Conservation (phyloP, 2,329 filamentous ascomycete genomes). For the Trichoderma sp. region DNA sequence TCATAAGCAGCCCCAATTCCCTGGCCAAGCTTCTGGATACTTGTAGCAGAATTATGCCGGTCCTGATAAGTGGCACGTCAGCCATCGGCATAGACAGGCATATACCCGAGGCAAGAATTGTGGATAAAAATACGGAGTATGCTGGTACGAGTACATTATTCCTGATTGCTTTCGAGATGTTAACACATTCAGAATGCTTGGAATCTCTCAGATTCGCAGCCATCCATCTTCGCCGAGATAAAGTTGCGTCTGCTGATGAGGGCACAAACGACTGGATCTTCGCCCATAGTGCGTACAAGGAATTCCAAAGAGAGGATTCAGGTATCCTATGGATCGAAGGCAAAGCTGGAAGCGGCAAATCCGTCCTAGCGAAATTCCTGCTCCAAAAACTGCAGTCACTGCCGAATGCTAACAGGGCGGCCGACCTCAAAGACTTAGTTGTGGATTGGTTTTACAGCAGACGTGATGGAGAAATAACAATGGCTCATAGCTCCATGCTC, state of each 20-base stretch:
- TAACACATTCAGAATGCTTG: background rate
- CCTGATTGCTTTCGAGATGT: background rate
- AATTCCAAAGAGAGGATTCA: background rate
- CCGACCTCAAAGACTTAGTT: background rate
- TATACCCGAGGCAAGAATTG: background rate
- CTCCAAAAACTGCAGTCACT: background rate
- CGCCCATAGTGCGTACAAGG: background rate
- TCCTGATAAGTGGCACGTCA: background rate
- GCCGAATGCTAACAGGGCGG: background rate
- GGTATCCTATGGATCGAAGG: background rate
- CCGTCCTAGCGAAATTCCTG: background rate
- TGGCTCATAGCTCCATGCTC: background rate
- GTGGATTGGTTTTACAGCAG: background rate
- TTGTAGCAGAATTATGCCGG: background rate
- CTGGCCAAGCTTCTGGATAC: background rate
- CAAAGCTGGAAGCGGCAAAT: background rate
- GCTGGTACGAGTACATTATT: background rate
- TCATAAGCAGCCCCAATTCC: background rate
- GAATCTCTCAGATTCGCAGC: background rate
- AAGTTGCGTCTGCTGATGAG: background rate
- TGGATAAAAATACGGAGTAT: background rate
- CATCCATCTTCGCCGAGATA: background rate
- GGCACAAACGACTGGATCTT: background rate
- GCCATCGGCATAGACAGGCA: background rate
- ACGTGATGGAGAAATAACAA: background rate